Evolutionary conservation across 192 early-diverging fungal species (phyloP).

Genomic region (Physocladia obscura): DNA sequence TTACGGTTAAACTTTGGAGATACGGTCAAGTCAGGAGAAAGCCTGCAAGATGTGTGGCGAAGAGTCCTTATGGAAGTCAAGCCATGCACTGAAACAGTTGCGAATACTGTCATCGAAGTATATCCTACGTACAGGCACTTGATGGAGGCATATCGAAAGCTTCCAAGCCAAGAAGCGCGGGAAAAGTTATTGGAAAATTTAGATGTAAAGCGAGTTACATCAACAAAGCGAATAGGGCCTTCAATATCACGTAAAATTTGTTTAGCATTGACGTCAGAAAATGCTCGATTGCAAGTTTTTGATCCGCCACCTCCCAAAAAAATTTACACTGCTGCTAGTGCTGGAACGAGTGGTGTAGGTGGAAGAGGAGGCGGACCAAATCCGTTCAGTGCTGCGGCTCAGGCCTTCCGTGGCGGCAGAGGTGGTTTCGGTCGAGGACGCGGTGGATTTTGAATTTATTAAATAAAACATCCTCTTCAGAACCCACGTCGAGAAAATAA

Average conservation of each 20-base stretch:
- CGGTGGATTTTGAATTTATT: too few species aligned
- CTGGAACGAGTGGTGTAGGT: too few species aligned
- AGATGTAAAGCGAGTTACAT: not conserved
- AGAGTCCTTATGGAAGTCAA: constrained; percentile 26
- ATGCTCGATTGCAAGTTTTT: constrained; percentile 7
- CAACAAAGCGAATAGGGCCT: constrained; percentile 7
- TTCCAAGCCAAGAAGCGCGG: not conserved
- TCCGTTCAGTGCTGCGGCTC: too few species aligned
- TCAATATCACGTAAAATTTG: constrained; percentile 17
- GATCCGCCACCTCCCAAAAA: constrained; percentile 20
- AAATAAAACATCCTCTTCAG: too few species aligned
- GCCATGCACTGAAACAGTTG: constrained; percentile 13
- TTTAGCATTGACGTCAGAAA: constrained; percentile 6
- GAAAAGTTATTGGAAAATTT: constrained; percentile 22
- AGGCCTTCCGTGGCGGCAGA: too few species aligned
- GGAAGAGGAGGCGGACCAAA: too few species aligned
- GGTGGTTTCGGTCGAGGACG: too few species aligned
- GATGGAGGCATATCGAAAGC: constrained; percentile 2
- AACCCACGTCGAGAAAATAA: too few species aligned
- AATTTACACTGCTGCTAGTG: too few species aligned
- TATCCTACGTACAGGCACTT: constrained; percentile 25
- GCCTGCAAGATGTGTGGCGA: constrained; percentile 19
- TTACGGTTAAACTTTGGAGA: constrained; percentile 29
- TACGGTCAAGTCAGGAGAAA: constrained; percentile 26
- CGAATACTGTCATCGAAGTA: constrained; percentile 12